phyloP scores from a whole-genome alignment of 2,329 filamentous ascomycete species.

The Paecilomyces formosus region DNA sequence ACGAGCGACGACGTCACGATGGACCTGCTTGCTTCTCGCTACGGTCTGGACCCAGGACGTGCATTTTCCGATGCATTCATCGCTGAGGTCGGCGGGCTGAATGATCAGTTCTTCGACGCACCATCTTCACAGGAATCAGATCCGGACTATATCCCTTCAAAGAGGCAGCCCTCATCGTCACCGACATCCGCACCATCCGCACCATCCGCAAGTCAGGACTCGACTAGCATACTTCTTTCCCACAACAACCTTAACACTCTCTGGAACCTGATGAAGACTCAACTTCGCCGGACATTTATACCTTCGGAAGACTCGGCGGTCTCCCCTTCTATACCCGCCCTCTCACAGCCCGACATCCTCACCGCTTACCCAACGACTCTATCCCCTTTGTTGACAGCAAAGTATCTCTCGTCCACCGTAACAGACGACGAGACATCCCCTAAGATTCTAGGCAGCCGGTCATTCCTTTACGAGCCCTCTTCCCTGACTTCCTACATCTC shows the following conservation, averaged over 20 bases:
- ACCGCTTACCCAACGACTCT: constrained; percentile 31
- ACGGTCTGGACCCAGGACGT: constrained; percentile 57
- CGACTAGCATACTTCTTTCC: constrained; percentile 44
- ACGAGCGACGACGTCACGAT: constrained; percentile 65
- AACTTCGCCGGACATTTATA: constrained; percentile 48
- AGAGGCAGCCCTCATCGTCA: neutral
- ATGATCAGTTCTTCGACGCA: constrained; percentile 57
- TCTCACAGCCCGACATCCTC: constrained; percentile 26
- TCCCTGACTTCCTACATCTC: constrained; percentile 59
- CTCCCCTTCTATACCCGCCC: constrained; percentile 22
- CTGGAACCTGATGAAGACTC: constrained; percentile 57
- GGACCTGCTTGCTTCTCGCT: constrained; percentile 60
- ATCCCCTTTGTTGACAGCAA: constrained; percentile 38
- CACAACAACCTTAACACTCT: constrained; percentile 55
- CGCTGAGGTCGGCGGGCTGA: constrained; percentile 61
- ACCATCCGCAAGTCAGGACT: constrained; percentile 32
- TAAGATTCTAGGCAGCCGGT: constrained; percentile 46
- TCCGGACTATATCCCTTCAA: constrained; percentile 13
- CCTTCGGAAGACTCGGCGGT: constrained; percentile 14
- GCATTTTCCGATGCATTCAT: constrained; percentile 75
- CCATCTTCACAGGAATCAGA: constrained; percentile 24
- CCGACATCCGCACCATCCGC: constrained; percentile 14
- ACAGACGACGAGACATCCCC: constrained; percentile 12
- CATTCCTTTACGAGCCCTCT: constrained; percentile 59
- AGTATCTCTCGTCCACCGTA: constrained; percentile 32